Percentiles rank a stretch among this genome's conserved stretches.
phyloP scores from a whole-genome alignment of 2,329 filamentous ascomycete genomes.

The Scedosporium dehoogii region DNA sequence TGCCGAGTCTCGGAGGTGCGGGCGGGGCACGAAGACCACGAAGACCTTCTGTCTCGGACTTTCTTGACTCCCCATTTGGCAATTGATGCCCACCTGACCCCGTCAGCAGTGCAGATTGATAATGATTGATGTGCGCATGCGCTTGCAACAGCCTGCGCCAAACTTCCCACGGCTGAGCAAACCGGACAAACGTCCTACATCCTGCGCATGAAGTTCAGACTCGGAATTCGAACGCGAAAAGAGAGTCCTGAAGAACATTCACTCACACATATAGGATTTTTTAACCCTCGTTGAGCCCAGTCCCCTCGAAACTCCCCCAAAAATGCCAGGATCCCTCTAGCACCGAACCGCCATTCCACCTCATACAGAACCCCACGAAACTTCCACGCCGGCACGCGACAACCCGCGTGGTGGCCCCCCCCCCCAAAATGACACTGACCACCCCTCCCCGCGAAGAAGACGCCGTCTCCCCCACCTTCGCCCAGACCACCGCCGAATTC shows the following conservation, averaged over 20 bases:
- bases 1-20: too few relatives aligned
- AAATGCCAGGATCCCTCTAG: not conserved
- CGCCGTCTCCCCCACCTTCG: conserved; percentile 24
- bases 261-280: not conserved
- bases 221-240: too few relatives aligned
- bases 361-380: not conserved
- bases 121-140: not conserved
- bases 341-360: not conserved
- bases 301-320: too few relatives aligned
- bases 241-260: too few relatives aligned
- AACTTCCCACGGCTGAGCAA: not conserved
- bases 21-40: too few relatives aligned
- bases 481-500: conserved; percentile 28
- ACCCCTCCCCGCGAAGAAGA: not conserved
- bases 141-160: not conserved
- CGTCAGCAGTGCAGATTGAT: not conserved
- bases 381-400: too few relatives aligned
- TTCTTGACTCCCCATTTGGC: not conserved
- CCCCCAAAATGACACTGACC: conserved; percentile 8
- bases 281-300: too few relatives aligned
- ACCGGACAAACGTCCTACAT: too few relatives aligned
- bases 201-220: too few relatives aligned
- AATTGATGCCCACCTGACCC: not conserved
- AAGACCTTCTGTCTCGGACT: too few relatives aligned
- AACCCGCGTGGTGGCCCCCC: conserved; percentile 5